Evolutionary conservation across 2,329 filamentous ascomycete species (phyloP).

Genomic region (Fusarium sp.): DNA sequence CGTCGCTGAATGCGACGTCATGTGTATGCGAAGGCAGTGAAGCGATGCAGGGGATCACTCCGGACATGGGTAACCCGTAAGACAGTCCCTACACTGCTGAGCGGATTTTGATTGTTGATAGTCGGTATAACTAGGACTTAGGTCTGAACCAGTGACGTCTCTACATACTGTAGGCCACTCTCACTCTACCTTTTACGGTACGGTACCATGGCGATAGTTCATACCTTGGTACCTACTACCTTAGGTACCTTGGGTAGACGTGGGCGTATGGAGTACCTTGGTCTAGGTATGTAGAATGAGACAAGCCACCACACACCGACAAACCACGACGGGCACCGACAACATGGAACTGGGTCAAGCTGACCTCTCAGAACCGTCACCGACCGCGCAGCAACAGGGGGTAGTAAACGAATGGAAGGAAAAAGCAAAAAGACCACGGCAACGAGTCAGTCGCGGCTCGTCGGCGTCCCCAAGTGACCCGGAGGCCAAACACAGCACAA

Average conservation of each 20-base stretch:
- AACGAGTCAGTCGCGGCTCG: conserved; percentile 34
- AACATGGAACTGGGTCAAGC: conserved; percentile 46
- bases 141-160: background rate
- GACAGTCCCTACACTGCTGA: background rate
- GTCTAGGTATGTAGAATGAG: background rate
- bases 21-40: conserved; percentile 17
- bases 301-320: conserved; percentile 33
- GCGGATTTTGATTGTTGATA: background rate
- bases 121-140: background rate
- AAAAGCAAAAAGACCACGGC: conserved; percentile 19
- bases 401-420: background rate
- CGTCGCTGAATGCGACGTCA: conserved; percentile 25
- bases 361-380: conserved; percentile 29
- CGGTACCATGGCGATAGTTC: too few relatives aligned
- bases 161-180: background rate
- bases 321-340: conserved; percentile 38
- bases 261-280: too few relatives aligned
- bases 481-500: background rate
- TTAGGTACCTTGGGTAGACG: too few relatives aligned
- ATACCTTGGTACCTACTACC: too few relatives aligned
- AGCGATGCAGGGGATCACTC: conserved; percentile 10
- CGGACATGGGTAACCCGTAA: background rate
- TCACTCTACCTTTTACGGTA: background rate
- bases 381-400: conserved; percentile 5
- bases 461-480: background rate